These are phyloP conservation scores for Thelonectria olida DNA, from an alignment of 2,329 filamentous ascomycete genomes.

Conservation along the genomic window DNA sequence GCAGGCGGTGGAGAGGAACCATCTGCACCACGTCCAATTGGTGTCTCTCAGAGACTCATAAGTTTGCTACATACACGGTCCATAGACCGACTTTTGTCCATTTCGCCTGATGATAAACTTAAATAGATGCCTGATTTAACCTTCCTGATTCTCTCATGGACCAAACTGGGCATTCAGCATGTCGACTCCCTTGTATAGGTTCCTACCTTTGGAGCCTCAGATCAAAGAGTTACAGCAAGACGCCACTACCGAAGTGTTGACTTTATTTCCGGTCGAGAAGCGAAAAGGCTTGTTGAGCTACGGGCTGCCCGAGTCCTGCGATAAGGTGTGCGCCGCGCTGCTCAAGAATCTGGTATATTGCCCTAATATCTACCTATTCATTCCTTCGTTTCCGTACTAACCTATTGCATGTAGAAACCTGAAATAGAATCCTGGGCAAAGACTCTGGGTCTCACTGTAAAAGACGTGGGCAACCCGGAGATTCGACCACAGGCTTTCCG, in stretches of 20 bases:
- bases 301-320: conserved; percentile 36
- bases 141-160: conserved; percentile 4
- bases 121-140: not conserved
- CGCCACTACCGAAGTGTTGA: conserved; percentile 38
- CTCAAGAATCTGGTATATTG: conserved; percentile 35
- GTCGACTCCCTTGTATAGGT: conserved; percentile 38
- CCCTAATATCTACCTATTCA: not conserved
- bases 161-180: conserved; percentile 27
- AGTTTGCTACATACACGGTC: not conserved
- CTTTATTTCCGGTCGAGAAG: conserved; percentile 37
- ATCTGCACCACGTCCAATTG: conserved; percentile 34
- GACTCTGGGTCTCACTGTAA: conserved; percentile 34
- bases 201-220: conserved; percentile 33
- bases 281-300: conserved; percentile 37
- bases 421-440: conserved; percentile 37
- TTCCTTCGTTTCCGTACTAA: not conserved
- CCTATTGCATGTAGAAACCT: conserved; percentile 18
- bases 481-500: conserved; percentile 39
- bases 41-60: not conserved
- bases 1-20: conserved; percentile 22
- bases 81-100: conserved; percentile 7
- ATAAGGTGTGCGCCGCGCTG: conserved; percentile 33
- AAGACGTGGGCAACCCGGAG: conserved; percentile 35
- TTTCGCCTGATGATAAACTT: not conserved
- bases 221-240: conserved; percentile 38